phyloP scores from a whole-genome alignment of 768 basidiomycete species.

The Fistulinella prunicolor region DNA sequence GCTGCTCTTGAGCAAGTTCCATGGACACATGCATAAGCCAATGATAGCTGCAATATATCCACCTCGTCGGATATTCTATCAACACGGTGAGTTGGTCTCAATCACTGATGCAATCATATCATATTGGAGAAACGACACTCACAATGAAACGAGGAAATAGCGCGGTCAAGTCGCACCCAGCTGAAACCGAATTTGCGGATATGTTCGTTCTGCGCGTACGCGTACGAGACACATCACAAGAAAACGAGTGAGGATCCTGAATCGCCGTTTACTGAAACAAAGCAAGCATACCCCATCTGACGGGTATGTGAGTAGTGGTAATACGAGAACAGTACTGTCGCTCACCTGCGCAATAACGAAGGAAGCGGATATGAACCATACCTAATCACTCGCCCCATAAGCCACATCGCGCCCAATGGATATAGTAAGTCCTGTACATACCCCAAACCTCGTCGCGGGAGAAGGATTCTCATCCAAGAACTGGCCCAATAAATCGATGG shows the following conservation, averaged over 20 bases:
- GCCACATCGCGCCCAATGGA: neutral
- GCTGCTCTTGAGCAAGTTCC: slow-evolving; percentile 71
- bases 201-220: slow-evolving; percentile 59
- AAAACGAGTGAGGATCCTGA: slow-evolving; percentile 2
- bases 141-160: slow-evolving; percentile 75
- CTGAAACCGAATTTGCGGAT: slow-evolving; percentile 79
- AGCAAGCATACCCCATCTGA: slow-evolving; percentile 29
- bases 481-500: slow-evolving; percentile 64
- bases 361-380: slow-evolving; percentile 75
- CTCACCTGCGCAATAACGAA: slow-evolving; percentile 75
- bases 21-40: slow-evolving; percentile 72
- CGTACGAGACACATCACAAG: slow-evolving; percentile 4
- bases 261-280: slow-evolving; percentile 15
- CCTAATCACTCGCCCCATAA: slow-evolving; percentile 37
- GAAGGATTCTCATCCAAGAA: slow-evolving; percentile 67
- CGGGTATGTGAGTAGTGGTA: neutral
- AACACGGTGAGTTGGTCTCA: neutral
- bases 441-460: slow-evolving; percentile 64
- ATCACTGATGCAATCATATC: slow-evolving; percentile 3
- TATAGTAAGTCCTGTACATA: slow-evolving; percentile 21
- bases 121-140: slow-evolving; percentile 20
- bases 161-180: slow-evolving; percentile 80
- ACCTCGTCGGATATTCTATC: slow-evolving; percentile 76
- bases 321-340: neutral
- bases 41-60: slow-evolving; percentile 81